Base-by-base conservation (phyloP, 495 filamentous ascomycete genomes). In the Annulohypoxylon moriforme region DNA sequence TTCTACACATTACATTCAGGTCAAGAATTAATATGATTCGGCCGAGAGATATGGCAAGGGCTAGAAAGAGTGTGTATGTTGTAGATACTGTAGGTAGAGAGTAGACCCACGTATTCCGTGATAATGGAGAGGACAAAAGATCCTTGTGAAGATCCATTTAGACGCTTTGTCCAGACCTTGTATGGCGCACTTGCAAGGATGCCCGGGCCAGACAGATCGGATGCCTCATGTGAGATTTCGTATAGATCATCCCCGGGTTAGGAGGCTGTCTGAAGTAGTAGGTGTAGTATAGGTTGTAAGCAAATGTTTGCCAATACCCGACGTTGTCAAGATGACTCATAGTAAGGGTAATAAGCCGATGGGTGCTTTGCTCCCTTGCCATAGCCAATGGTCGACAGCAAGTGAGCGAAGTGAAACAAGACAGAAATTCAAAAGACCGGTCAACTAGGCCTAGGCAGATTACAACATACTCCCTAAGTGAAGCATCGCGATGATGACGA, bases 81-180 rank as follows among this genome's bases (percentile, higher is more conserved):
- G n/a, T n/a, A n/a, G n/a, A n/a, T n/a, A n/a, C n/a, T n/a, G n/a
- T n/a, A n/a, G n/a, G n/a, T n/a, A 61, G 47, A 46, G 29, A 33
- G 29, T 20, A 68, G 60, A 44, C 55, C 64, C 69, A 72, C 46
- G 31, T 16, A 55, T 62, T 55, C 47, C 36, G 46, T 60, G 38
- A 10, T 62, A 38, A 56, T 38, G 64, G 53, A 44, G 64, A 72
- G 64, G 70, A 16, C 56, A 29, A 14, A 25, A 56, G 20, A 73
- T 52, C 64, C 70, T 59, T 65, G 65, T 34, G 70, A 59, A 65
- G 60, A 73, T 68, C 69, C 49, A 38, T 62, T 46, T 59, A 29
- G 55, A 49, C 46, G 20, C 58, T 20, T 64, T 62, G 31, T 60
- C 57, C n/a, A 59, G 36, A 36, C 49, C 40, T 52, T 47, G 24